Conservation (phyloP, 2,329 filamentous ascomycete species). For the Talaromyces funiculosus region DNA sequence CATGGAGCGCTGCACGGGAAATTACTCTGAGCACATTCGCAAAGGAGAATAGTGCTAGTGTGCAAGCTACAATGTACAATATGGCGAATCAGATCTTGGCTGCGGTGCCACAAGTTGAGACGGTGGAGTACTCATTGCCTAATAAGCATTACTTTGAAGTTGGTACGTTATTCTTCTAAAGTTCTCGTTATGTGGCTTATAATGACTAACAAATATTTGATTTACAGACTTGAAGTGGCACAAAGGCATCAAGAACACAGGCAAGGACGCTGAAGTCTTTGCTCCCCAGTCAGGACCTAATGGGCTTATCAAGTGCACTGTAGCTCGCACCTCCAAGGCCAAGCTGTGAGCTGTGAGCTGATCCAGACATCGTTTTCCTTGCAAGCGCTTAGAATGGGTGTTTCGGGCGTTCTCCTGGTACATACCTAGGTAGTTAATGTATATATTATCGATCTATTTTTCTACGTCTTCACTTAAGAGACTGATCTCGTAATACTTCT, state of each 20-base stretch:
- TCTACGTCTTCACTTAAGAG: not conserved
- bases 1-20: conserved; percentile 69
- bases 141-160: conserved; percentile 99
- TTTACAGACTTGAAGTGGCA: conserved; percentile 84
- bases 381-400: not conserved
- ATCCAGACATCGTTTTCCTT: not conserved
- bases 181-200: not conserved
- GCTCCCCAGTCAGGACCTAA: conserved; percentile 90
- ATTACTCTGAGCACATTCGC: conserved; percentile 93
- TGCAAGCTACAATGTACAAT: conserved; percentile 98
- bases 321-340: conserved; percentile 42
- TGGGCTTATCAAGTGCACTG: conserved; percentile 90
- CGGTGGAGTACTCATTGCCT: conserved; percentile 76
- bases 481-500: conserved; percentile 5
- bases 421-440: not conserved
- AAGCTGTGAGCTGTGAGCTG: conserved; percentile 30
- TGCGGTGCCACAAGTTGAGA: conserved; percentile 63
- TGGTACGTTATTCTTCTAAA: conserved; percentile 37
- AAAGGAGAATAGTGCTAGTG: conserved; percentile 81
- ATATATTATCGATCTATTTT: conserved; percentile 3
- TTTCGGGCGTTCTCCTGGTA: not conserved
- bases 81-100: conserved; percentile 86
- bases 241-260: conserved; percentile 90
- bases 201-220: not conserved
- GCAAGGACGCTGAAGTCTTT: conserved; percentile 91